Base-by-base conservation (phyloP, 768 basidiomycete species). In the Boletus eberwhitei region DNA sequence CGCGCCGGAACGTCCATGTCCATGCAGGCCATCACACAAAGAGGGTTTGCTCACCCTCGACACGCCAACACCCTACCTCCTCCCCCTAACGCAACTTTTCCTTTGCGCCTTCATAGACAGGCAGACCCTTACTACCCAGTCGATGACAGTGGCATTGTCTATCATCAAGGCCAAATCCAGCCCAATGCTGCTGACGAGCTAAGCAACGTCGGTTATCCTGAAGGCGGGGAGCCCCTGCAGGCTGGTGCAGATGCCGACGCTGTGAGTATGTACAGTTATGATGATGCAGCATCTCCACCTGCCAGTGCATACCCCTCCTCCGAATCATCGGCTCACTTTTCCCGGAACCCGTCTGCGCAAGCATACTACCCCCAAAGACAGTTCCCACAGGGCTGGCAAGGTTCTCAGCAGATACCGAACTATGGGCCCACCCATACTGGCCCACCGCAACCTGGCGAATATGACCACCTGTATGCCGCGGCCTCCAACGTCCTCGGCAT, bases 401-500 rank as follows among this genome's bases (percentile, higher is more conserved):
- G 64, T 42, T 55, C 70, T 45, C 62, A 66, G 34, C 59, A 68
- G 52, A 60, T 17, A 34, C 60, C 65, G 11, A 56, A 54, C 26
- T 64, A 69, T 24, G 64, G 57, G 32, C 62, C 50, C 40, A 2
- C 55, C 4, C 58, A 54, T 19, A 58, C 53, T 37, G 54, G 59
- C 14, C 56, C 68, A 55, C 63, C 74, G 11, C 71, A 58, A 47
- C 66, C 69, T 16, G 70, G 69, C 32, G 78, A 79, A 50, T 84
- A 81, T 59, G 82, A 85, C 64, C 74, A 78, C 36, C 70, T 90
- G 13, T 87, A 89, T 67, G 79, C 81, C 11, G 90, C 89, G 14
- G 90, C 90, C 9, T 89, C 90, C 9, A 83, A 87, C 67, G 86
- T 91, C 9, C 77, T 93, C 16, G 90, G 90, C 16, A 85, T 89